Base-by-base conservation (phyloP, 2,329 filamentous ascomycete genomes). In the Apiospora hydei region DNA sequence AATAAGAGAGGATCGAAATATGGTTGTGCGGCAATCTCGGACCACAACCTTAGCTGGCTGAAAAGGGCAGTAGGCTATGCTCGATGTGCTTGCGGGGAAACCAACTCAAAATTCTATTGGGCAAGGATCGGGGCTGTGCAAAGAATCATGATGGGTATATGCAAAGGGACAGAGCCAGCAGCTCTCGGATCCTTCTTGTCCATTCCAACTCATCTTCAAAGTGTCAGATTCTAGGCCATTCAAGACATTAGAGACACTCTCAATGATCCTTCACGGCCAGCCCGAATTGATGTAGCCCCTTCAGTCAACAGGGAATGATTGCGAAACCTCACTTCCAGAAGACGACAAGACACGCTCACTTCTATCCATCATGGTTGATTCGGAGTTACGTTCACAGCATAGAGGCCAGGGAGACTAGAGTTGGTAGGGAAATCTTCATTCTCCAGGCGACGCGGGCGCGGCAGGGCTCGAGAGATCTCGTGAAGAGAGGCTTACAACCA, bases 391-490 rank as follows among this genome's bases (percentile, higher is more conserved):
- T 64, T 64, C 34, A 38, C n/a, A 41, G 21, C 10, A 24, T 11
- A 8, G 6, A 16, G 34, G 24, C 34, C 21, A 41, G 18, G 21
- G 21, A 3, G 18, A 64, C 57, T 64, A 38, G 8, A 38, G 34
- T 38, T 64, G 57, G 57, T 64, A 64, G 57, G 57, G 57, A 41
- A 64, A 43, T 47, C 68, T 72, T 49, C 53, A 72, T 67, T 70
- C 70, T 53, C 34, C 34, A 70, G 69, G 51, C 57, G 53, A 38
- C 53, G 18, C 49, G 68, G 44, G 69, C 66, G 11, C 44, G 69
- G 69, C 43, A 49, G 67, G 70, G 71, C 71, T 72, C 61, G 67
- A 67, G 67, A 67, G 34, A 47, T 51, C 66, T 64, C 69, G 57
- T 21, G 43, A 66, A 43, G 69, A 41, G 70, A 44, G 51, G 46